Conservation (phyloP, 441 rosid species). For the Adansonia gregorii region DNA sequence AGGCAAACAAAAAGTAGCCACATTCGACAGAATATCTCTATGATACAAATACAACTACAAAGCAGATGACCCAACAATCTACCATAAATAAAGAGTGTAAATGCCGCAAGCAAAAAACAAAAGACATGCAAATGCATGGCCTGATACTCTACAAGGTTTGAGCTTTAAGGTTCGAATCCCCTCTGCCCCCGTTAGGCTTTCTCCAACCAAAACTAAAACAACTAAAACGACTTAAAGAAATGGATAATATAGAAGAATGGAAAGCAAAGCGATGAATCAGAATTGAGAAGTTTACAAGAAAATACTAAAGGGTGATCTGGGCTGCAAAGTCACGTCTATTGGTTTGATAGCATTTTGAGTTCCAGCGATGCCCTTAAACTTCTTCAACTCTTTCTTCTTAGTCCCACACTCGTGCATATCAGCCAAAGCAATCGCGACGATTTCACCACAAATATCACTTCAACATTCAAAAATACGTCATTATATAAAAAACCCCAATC, state of each 20-base stretch:
- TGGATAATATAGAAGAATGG: constrained; percentile 5
- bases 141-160: neutral
- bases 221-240: neutral
- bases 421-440: constrained; percentile 59
- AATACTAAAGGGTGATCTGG: constrained; percentile 74
- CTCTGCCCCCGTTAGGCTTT: neutral
- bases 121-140: neutral
- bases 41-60: constrained; percentile 2
- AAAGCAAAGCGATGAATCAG: neutral
- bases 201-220: neutral
- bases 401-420: constrained; percentile 73
- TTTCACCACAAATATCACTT: constrained; percentile 57
- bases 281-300: constrained; percentile 55
- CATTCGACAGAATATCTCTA: neutral
- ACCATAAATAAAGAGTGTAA: neutral
- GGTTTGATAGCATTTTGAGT: constrained; percentile 31
- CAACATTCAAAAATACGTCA: neutral
- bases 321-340: constrained; percentile 41
- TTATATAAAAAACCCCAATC: constrained; percentile 10
- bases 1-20: neutral
- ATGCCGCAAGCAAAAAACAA: neutral
- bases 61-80: neutral
- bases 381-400: constrained; percentile 52
- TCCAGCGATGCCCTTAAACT: constrained; percentile 53
- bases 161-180: neutral